These are phyloP conservation scores for Tylopilus rubrobrunneus DNA, from an alignment of 768 basidiomycete genomes.

Conservation along the genomic window DNA sequence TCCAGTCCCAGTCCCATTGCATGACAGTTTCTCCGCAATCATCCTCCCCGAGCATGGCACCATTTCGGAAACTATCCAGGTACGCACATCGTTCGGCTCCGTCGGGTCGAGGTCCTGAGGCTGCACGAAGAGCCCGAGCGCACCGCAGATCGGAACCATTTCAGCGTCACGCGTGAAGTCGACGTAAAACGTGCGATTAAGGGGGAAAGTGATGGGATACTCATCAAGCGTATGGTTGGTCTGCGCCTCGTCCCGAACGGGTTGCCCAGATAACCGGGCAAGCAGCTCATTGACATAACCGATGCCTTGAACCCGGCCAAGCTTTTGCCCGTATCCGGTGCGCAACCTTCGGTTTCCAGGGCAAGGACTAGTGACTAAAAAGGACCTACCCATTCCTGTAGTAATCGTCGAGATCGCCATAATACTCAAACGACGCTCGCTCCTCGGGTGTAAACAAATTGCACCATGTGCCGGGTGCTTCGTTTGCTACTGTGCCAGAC, in stretches of 20 bases:
- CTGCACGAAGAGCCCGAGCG: conserved; percentile 49
- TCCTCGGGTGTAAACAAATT: too few relatives aligned
- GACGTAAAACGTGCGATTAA: too few relatives aligned
- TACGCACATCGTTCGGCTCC: conserved; percentile 19
- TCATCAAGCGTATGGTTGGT: conserved; percentile 50
- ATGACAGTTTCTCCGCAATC: conserved; percentile 64
- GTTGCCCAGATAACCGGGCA: conserved; percentile 54
- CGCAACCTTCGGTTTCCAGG: too few relatives aligned
- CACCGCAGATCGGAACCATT: conserved; percentile 42
- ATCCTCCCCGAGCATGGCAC: conserved; percentile 35
- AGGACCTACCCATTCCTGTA: conserved; percentile 29
- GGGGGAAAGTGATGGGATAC: too few relatives aligned
- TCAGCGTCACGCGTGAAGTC: too few relatives aligned
- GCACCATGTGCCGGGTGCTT: too few relatives aligned
- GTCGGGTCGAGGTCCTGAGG: conserved; percentile 23
- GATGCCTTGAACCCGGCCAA: conserved; percentile 32
- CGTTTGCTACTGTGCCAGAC: too few relatives aligned
- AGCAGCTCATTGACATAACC: conserved; percentile 67
- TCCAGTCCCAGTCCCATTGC: conserved; percentile 22
- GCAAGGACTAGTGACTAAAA: too few relatives aligned
- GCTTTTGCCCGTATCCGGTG: conserved; percentile 44
- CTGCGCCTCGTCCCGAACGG: conserved; percentile 64
- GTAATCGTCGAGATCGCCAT: too few relatives aligned
- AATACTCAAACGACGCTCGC: too few relatives aligned
- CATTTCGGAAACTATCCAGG: conserved; percentile 45